Evolutionary conservation across 2,329 filamentous ascomycete genomes (phyloP).

Genomic region (Chaetomium globosum): DNA sequence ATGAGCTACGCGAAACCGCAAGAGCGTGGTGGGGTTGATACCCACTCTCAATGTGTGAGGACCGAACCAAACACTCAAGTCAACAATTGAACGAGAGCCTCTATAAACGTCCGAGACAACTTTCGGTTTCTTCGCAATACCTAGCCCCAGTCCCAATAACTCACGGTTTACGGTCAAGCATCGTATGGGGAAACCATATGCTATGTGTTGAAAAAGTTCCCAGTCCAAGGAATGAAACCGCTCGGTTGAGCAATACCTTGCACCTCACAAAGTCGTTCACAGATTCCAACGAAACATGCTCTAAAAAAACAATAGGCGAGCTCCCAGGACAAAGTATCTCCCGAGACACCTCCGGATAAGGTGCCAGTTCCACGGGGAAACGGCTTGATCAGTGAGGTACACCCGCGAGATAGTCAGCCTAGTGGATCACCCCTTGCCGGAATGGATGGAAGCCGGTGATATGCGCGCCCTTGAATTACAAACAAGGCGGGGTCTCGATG

Average conservation of each 20-base stretch:
- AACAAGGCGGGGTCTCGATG: constrained; percentile 23
- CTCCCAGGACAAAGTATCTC: not conserved
- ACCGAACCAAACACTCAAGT: not conserved
- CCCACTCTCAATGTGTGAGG: not conserved
- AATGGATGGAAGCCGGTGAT: constrained; percentile 1
- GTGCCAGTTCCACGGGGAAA: not conserved
- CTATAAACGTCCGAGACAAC: no score
- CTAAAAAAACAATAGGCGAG: not conserved
- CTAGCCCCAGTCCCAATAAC: no score
- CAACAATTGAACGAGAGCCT: no score
- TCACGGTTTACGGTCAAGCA: no score
- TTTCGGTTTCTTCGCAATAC: no score
- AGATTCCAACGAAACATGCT: not conserved
- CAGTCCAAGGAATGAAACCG: no score
- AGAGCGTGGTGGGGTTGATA: not conserved
- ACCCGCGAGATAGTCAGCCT: not conserved
- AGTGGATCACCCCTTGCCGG: not conserved
- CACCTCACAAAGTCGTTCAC: no score
- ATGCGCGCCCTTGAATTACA: constrained; percentile 2
- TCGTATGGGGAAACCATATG: no score
- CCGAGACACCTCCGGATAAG: not conserved
- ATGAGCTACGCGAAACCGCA: constrained; percentile 6
- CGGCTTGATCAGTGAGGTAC: not conserved
- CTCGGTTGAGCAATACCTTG: no score
- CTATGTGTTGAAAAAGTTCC: no score